phyloP scores from a whole-genome alignment of 176 grass and related monocot genomes.

The Ensete glaucum region DNA sequence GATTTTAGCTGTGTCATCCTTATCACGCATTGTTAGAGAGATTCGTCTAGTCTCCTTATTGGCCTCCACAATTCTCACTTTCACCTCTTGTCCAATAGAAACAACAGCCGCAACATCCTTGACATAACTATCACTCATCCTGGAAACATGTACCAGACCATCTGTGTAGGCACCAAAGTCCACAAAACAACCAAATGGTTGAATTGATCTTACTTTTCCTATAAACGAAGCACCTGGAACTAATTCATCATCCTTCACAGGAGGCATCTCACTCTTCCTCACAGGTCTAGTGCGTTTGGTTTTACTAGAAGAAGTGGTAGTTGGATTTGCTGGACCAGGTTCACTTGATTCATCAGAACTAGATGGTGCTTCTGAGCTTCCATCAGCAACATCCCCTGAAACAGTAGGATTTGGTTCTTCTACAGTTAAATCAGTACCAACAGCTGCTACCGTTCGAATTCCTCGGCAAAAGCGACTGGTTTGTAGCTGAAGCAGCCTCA shows the following conservation, averaged over 20 bases:
- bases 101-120: conserved; percentile 78
- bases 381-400: conserved; percentile 41
- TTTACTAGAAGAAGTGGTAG: conserved; percentile 15
- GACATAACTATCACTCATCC: conserved; percentile 65
- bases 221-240: conserved; percentile 68
- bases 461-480: conserved; percentile 37
- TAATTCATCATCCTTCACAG: conserved; percentile 64
- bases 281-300: conserved; percentile 37
- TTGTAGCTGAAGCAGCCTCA: conserved; percentile 43
- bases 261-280: conserved; percentile 61
- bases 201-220: conserved; percentile 75
- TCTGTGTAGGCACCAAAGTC: conserved; percentile 81
- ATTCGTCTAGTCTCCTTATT: conserved; percentile 61
- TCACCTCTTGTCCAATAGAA: conserved; percentile 82
- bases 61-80: conserved; percentile 68
- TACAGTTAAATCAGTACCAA: conserved; percentile 46
- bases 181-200: conserved; percentile 85
- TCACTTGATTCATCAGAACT: conserved; percentile 27
- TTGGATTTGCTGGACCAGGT: conserved; percentile 12
- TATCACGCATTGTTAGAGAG: conserved; percentile 68
- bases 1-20: conserved; percentile 34
- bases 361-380: conserved; percentile 34
- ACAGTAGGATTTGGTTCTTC: conserved; percentile 48
- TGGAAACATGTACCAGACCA: conserved; percentile 85
- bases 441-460: conserved; percentile 41